Percentiles rank a stretch among this genome's conserved stretches.
Conservation (phyloP, 371 early-diverging fungal species). For the Rhizopus stolonifer region DNA sequence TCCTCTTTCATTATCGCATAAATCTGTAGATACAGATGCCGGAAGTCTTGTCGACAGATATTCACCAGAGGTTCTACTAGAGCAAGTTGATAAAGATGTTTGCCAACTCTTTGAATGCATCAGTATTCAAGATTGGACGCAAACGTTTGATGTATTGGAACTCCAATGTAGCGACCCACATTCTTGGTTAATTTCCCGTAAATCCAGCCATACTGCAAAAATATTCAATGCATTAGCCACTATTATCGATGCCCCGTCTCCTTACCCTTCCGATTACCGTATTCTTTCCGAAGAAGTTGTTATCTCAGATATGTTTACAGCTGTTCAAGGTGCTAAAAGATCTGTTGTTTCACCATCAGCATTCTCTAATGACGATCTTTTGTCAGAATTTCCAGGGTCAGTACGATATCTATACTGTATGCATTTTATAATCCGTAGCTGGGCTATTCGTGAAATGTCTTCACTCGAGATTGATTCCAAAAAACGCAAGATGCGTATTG, state of each 20-base stretch:
- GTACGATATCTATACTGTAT: constrained; percentile 70
- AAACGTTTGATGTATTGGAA: constrained; percentile 68
- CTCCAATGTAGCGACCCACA: constrained; percentile 70
- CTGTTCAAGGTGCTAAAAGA: constrained; percentile 53
- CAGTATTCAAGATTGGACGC: constrained; percentile 73
- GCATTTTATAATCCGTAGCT: constrained; percentile 71
- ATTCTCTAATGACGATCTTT: constrained; percentile 46
- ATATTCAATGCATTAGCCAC: constrained; percentile 42
- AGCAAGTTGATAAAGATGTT: constrained; percentile 36
- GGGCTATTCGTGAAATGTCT: constrained; percentile 70
- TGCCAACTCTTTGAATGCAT: constrained; percentile 56
- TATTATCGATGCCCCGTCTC: constrained; percentile 29
- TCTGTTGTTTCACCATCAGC: constrained; percentile 41
- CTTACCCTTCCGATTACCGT: constrained; percentile 28
- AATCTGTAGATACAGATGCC: constrained; percentile 12
- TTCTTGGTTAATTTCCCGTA: constrained; percentile 70
- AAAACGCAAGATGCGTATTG: constrained; percentile 58
- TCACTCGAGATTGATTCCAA: constrained; percentile 47
- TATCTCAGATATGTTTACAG: constrained; percentile 69
- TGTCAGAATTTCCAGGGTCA: constrained; percentile 64
- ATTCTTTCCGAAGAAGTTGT: constrained; percentile 49
- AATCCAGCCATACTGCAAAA: constrained; percentile 41
- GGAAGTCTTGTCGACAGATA: constrained; percentile 29
- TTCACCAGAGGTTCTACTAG: constrained; percentile 26
- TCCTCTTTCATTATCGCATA: constrained; percentile 23